phyloP scores from a whole-genome alignment of 495 filamentous ascomycete species.

The Aspergillus affinis region DNA sequence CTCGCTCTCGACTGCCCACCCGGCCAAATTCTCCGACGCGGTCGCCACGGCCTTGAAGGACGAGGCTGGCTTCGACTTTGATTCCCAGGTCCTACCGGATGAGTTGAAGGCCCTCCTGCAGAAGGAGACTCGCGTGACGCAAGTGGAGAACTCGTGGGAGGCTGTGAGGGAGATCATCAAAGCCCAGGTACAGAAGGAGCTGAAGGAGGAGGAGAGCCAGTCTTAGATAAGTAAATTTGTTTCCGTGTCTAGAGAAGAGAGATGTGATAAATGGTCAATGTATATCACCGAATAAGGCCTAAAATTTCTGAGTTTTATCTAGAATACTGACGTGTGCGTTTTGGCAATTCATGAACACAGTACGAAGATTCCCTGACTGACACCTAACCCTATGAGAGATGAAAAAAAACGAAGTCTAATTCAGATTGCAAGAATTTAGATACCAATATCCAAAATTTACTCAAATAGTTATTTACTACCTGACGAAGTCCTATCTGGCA shows the following conservation, averaged over 20 bases:
- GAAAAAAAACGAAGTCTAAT: too few species aligned
- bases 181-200: conserved; percentile 38
- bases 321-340: too few species aligned
- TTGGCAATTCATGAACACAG: too few species aligned
- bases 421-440: too few species aligned
- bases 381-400: too few species aligned
- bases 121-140: conserved; percentile 45
- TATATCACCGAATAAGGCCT: not conserved
- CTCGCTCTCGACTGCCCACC: conserved; percentile 86
- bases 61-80: conserved; percentile 66
- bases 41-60: conserved; percentile 72
- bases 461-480: not conserved
- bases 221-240: not conserved
- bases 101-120: conserved; percentile 74
- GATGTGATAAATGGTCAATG: not conserved
- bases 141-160: conserved; percentile 37
- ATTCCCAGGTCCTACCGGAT: conserved; percentile 66
- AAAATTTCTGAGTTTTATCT: not conserved
- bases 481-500: not conserved
- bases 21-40: conserved; percentile 84
- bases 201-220: conserved; percentile 17
- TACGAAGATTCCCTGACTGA: not conserved
- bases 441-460: not conserved
- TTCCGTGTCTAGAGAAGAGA: not conserved
- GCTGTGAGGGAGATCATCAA: conserved; percentile 42